A percentile compares a stretch with the other conserved stretches of the same genome.
Evolutionary conservation across 192 early-diverging fungal genomes (phyloP).

Genomic region (Irineochytrium annulatum): DNA sequence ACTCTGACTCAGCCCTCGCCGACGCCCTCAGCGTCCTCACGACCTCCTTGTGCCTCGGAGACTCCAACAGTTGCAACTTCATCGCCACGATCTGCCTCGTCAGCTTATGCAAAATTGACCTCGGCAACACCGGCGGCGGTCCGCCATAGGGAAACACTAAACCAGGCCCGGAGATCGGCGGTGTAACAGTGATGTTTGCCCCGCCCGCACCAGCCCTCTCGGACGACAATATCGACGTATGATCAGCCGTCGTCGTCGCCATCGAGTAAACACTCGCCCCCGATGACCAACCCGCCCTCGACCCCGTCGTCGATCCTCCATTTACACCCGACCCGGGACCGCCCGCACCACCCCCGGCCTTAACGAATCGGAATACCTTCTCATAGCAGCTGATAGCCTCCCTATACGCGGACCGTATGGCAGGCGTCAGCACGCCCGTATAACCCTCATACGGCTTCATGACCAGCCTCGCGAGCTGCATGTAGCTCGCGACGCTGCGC

Average conservation of each 20-base stretch:
- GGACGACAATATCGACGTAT: not conserved
- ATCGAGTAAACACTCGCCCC: not conserved
- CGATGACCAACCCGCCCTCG: slow-evolving; percentile 7
- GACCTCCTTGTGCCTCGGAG: slow-evolving; percentile 36
- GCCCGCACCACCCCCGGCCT: not conserved
- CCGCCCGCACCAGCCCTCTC: not conserved
- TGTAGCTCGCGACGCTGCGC: slow-evolving; percentile 40
- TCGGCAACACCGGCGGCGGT: slow-evolving; percentile 34
- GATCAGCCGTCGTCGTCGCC: not conserved
- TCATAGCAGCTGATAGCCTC: slow-evolving; percentile 49
- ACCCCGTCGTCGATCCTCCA: slow-evolving; percentile 8
- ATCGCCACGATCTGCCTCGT: slow-evolving; percentile 45
- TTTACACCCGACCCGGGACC: not conserved
- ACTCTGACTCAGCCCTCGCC: not conserved
- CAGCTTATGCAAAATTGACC: slow-evolving; percentile 35
- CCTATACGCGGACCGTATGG: slow-evolving; percentile 34
- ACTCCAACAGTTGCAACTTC: slow-evolving; percentile 42
- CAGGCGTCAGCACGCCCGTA: slow-evolving; percentile 39
- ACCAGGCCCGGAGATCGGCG: slow-evolving; percentile 36
- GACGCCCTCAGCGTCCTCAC: slow-evolving; percentile 30
- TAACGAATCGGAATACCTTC: slow-evolving; percentile 47
- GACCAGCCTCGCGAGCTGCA: slow-evolving; percentile 40
- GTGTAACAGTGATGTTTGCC: not conserved
- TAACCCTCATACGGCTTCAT: slow-evolving; percentile 36
- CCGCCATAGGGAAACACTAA: slow-evolving; percentile 22